Evolutionary conservation across 495 filamentous ascomycete species (phyloP).

Genomic region (Xylaria palmicola): DNA sequence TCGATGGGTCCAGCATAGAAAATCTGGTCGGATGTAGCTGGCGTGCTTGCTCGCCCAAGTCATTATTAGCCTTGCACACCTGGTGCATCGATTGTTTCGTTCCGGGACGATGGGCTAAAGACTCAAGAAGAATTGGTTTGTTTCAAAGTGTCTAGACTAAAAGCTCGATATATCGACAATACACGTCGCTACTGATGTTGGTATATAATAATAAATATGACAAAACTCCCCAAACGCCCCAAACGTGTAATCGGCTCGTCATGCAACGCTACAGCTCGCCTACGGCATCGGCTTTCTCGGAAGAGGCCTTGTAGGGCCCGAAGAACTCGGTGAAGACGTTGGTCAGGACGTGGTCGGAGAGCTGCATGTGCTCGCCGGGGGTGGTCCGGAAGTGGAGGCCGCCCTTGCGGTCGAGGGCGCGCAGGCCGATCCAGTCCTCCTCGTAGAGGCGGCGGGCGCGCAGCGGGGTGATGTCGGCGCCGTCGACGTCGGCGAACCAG

Average conservation of each 20-base stretch:
- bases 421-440: constrained; percentile 94
- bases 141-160: background rate
- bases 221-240: background rate
- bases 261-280: constrained; percentile 25
- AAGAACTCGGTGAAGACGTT: constrained; percentile 74
- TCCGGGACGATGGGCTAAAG: background rate
- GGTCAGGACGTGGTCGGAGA: constrained; percentile 65
- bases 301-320: constrained; percentile 44
- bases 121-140: background rate
- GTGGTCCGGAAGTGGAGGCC: constrained; percentile 70
- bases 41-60: background rate
- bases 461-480: constrained; percentile 64
- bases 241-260: constrained; percentile 10
- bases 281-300: constrained; percentile 10
- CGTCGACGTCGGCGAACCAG: constrained; percentile 88
- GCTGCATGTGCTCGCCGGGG: constrained; percentile 79
- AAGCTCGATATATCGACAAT: background rate
- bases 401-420: constrained; percentile 73
- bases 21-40: background rate
- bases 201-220: background rate
- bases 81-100: background rate
- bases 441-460: constrained; percentile 72
- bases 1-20: background rate
- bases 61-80: background rate
- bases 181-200: background rate